phyloP scores from a whole-genome alignment of 2,329 filamentous ascomycete genomes.

The Neoscytalidium dimidiatum region DNA sequence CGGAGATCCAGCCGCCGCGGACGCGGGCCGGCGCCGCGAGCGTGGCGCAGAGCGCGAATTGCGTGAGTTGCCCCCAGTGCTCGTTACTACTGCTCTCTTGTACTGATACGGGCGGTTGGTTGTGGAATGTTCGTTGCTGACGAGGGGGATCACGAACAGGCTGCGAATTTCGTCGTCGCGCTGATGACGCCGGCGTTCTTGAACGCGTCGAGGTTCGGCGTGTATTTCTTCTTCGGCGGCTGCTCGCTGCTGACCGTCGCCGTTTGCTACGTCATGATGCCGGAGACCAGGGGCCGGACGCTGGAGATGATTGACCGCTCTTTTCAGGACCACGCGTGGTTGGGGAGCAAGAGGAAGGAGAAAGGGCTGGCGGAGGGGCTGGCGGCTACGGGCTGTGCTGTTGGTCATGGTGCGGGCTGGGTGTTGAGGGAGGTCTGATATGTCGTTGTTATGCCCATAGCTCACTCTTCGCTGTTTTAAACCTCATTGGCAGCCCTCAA shows the following conservation, averaged over 20 bases:
- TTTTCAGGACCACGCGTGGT: slow-evolving; percentile 36
- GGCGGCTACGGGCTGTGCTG: no score
- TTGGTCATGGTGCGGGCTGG: no score
- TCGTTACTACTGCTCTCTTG: no score
- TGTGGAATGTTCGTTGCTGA: no score
- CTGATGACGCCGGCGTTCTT: slow-evolving; percentile 54
- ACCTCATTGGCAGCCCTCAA: no score
- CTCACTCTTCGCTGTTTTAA: no score
- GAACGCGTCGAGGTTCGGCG: slow-evolving; percentile 36
- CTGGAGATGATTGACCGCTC: slow-evolving; percentile 53
- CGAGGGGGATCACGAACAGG: slow-evolving; percentile 11
- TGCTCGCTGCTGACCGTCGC: slow-evolving; percentile 27
- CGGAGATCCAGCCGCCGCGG: slow-evolving; percentile 59
- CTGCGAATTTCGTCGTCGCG: slow-evolving; percentile 34
- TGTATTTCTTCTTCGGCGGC: slow-evolving; percentile 37
- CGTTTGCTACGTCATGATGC: slow-evolving; percentile 46
- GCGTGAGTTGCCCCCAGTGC: slow-evolving; percentile 42
- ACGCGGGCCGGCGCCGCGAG: slow-evolving; percentile 58
- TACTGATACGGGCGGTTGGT: no score
- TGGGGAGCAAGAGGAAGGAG: not conserved
- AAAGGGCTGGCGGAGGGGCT: no score
- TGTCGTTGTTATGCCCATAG: no score
- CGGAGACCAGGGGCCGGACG: slow-evolving; percentile 51
- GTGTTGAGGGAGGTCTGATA: no score
- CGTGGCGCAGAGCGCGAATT: slow-evolving; percentile 56